Evolutionary conservation across 2,329 filamentous ascomycete species (phyloP), one percentile per base, ranked within the genome.

Genomic region (Talaromyces atroroseus): DNA sequence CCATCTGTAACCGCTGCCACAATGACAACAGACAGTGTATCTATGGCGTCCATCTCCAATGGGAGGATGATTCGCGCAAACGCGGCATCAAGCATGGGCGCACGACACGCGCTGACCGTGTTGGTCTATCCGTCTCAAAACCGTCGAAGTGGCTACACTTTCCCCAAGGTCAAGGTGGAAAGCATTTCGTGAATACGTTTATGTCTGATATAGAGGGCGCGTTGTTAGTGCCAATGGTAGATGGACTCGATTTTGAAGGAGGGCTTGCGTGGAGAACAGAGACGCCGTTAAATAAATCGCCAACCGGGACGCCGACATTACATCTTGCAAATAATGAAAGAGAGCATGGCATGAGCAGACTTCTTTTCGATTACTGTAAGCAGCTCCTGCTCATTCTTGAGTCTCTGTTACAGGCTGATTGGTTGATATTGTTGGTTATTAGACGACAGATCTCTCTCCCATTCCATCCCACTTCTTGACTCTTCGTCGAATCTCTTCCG

Each of bases 1-100:
- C 58, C 8, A 48, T 50, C 49, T 58, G 56, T 40, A 40, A 34
- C 21, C 56, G 56, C 21, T 60, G 58, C 49, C 34, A 42, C 20
- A 49, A 52, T 18, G 58, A 60, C 32, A 58, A 58, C 20, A 51
- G 49, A 24, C 18, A 32, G 12, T 60, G 58, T 29, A 55, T 18
- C 32, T 60, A 60, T 38, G 58, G 36, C 5, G 34, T 58, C 16
- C 56, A 55, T 18, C 24, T 60, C 14, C 58, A 50, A 42, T 60
- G 58, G 58, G 58, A 60, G 40, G 58, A 60, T 23, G 58, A 60
- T 14, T 54, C 55, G 18, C 58, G 58, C 32, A 54, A 58, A 24
- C 56, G 58, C 21, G 58, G 58, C 14, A 54, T 60, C 29, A 60
- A 58, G 32, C 58, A 60, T 55, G 58, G 58, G 11, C 56, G 56